A percentile compares a stretch with the other conserved stretches of the same genome.
Conservation (phyloP, 805 yeast species). For the Blastobotrys parvus region DNA sequence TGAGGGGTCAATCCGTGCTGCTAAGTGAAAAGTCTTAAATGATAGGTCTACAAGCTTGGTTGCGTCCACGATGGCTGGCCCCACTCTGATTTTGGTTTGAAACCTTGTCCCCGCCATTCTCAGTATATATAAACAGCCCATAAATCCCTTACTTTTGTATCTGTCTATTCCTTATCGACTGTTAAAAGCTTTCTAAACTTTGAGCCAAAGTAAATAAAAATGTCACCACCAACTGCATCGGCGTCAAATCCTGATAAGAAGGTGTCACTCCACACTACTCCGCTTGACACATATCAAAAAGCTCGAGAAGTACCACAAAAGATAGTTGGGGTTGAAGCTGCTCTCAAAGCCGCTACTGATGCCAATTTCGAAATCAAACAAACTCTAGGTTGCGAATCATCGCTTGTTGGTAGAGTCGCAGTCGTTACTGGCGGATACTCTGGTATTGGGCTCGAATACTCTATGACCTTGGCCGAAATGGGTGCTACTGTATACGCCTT, state of each 20-base stretch:
- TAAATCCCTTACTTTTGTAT: no score
- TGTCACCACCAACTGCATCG: background rate
- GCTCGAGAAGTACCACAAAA: conserved; percentile 21
- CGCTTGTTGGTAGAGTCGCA: conserved; percentile 36
- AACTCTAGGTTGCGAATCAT: conserved; percentile 30
- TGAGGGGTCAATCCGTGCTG: no score
- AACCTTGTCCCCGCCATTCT: no score
- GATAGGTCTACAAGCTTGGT: no score
- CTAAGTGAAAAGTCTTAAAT: no score
- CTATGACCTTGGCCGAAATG: conserved; percentile 35
- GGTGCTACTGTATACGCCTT: conserved; percentile 36
- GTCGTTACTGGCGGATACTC: conserved; percentile 38
- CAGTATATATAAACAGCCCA: no score
- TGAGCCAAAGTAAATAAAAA: background rate
- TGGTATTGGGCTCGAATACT: conserved; percentile 38
- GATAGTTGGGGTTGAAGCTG: conserved; percentile 24
- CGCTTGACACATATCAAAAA: conserved; percentile 16
- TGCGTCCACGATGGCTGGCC: no score
- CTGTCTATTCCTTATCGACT: no score
- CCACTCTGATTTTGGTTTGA: no score
- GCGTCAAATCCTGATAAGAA: background rate
- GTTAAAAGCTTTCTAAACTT: background rate
- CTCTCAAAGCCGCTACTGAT: conserved; percentile 19
- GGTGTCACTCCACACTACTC: conserved; percentile 16
- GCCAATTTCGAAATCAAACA: conserved; percentile 18